These are phyloP conservation scores for Populus hybrid DNA, from an alignment of 441 rosid genomes.

Conservation along the genomic window DNA sequence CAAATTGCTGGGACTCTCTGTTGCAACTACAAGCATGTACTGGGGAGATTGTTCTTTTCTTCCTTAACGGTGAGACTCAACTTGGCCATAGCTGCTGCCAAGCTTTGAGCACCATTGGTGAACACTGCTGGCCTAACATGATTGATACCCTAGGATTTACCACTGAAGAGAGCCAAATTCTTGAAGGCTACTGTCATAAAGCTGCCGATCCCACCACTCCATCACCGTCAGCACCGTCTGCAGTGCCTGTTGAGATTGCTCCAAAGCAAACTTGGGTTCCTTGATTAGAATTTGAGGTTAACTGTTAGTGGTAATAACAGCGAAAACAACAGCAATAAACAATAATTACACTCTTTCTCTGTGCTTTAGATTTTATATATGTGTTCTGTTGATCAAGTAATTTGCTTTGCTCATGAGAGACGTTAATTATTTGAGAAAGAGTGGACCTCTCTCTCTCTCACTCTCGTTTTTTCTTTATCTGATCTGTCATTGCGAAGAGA, in stretches of 20 bases:
- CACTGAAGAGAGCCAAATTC: constrained; percentile 49
- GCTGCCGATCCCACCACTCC: constrained; percentile 2
- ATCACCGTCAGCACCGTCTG: background rate
- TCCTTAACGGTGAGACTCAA: constrained; percentile 56
- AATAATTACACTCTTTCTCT: background rate
- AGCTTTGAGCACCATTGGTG: constrained; percentile 41
- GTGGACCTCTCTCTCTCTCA: too few species aligned
- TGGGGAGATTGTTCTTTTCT: constrained; percentile 53
- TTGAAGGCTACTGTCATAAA: constrained; percentile 55
- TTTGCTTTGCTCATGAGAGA: too few species aligned
- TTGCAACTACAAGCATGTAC: constrained; percentile 56
- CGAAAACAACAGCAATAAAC: background rate
- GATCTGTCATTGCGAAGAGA: too few species aligned
- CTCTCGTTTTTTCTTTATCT: too few species aligned
- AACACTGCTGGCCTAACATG: constrained; percentile 61
- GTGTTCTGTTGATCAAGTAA: too few species aligned
- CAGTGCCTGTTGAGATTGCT: background rate
- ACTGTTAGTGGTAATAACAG: background rate
- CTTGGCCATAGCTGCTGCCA: constrained; percentile 49
- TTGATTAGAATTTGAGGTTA: background rate
- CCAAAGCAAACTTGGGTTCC: background rate
- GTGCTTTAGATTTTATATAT: too few species aligned
- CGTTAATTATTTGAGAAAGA: too few species aligned
- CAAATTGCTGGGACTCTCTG: constrained; percentile 56
- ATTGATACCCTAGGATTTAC: constrained; percentile 52